phyloP scores from a whole-genome alignment of 1,284 basidiomycete species.

The Xerocomus cyaneibrunnescens region DNA sequence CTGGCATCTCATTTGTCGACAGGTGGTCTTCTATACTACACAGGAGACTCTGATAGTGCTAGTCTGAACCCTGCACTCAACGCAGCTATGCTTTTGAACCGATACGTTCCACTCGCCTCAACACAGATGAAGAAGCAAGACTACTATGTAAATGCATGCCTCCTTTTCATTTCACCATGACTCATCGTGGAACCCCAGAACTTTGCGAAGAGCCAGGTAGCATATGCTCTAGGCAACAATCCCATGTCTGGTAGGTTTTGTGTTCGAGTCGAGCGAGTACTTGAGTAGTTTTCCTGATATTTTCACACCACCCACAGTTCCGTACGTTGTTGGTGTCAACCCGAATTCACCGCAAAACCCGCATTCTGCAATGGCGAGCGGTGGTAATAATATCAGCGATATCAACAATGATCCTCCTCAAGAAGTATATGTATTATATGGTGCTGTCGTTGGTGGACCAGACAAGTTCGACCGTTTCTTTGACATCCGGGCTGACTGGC shows the following conservation, averaged over 20 bases:
- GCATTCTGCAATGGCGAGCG: conserved; percentile 84
- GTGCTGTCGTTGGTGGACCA: conserved; percentile 87
- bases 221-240: conserved; percentile 85
- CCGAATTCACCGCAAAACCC: conserved; percentile 90
- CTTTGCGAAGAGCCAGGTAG: conserved; percentile 74
- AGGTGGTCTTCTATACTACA: conserved; percentile 80
- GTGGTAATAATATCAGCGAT: conserved; percentile 64
- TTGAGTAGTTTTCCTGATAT: background rate
- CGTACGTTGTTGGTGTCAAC: conserved; percentile 82
- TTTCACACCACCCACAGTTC: conserved; percentile 42
- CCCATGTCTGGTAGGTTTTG: conserved; percentile 64
- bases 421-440: conserved; percentile 79
- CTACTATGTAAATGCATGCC: conserved; percentile 53
- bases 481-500: conserved; percentile 83
- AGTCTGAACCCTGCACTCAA: conserved; percentile 87
- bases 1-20: conserved; percentile 2
- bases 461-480: conserved; percentile 75
- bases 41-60: conserved; percentile 75
- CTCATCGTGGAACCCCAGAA: conserved; percentile 38
- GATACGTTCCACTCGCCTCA: conserved; percentile 76
- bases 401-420: conserved; percentile 73
- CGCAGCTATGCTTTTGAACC: conserved; percentile 75
- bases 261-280: background rate
- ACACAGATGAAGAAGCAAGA: conserved; percentile 52
- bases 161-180: background rate